Conservation (phyloP, 352 stramenopile species). For the Elongisporangium prolatum region DNA sequence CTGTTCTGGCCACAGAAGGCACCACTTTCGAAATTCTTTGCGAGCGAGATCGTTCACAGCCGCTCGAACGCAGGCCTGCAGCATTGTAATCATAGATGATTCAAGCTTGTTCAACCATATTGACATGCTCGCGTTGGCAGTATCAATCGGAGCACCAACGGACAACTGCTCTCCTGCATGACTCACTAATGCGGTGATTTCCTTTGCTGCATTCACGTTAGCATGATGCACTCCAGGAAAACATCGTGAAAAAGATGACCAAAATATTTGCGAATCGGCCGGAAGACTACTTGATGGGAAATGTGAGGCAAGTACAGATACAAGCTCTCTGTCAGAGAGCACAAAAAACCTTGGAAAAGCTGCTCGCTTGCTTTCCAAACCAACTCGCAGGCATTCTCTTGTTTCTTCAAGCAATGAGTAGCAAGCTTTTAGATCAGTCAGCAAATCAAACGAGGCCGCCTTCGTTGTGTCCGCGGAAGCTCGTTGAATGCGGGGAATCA, state of each 20-base stretch:
- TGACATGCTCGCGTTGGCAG: conserved; percentile 23
- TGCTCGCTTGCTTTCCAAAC: conserved; percentile 43
- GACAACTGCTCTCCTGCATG: conserved; percentile 45
- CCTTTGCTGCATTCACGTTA: conserved; percentile 35
- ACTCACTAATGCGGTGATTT: conserved; percentile 57
- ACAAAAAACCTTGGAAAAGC: conserved; percentile 71
- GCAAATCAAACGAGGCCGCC: conserved; percentile 11
- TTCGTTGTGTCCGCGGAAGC: background rate
- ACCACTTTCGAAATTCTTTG: conserved; percentile 85
- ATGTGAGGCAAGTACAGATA: conserved; percentile 29
- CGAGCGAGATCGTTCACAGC: conserved; percentile 53
- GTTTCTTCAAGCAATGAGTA: conserved; percentile 39
- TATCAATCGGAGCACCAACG: conserved; percentile 50
- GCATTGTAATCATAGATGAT: conserved; percentile 46
- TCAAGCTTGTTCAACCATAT: conserved; percentile 66
- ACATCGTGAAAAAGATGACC: conserved; percentile 38
- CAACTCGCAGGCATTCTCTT: conserved; percentile 30
- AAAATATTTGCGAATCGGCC: conserved; percentile 21
- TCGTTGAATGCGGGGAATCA: conserved; percentile 14
- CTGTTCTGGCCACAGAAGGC: conserved; percentile 73
- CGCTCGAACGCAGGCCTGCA: conserved; percentile 62
- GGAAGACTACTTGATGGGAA: conserved; percentile 5
- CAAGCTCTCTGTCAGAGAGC: conserved; percentile 54
- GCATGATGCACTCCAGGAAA: conserved; percentile 56
- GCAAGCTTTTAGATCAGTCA: conserved; percentile 32